These are phyloP conservation scores for Luvunga scandens DNA, from an alignment of 345 rosid species.

Conservation along the genomic window DNA sequence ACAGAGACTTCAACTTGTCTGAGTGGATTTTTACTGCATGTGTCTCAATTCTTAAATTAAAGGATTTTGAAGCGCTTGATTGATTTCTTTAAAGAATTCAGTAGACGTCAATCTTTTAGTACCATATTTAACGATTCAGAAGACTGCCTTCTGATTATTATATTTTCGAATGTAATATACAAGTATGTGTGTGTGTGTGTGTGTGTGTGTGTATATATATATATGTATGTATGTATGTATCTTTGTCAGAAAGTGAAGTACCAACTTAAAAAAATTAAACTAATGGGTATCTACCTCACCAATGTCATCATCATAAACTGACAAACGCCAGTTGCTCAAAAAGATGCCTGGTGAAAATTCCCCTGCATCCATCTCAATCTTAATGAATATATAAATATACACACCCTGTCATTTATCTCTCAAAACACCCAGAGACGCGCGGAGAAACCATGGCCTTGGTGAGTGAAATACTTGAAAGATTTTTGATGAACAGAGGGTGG, in stretches of 20 bases:
- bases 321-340: conserved; percentile 20
- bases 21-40: background rate
- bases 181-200: background rate
- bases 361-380: background rate
- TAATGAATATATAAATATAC: too few relatives aligned
- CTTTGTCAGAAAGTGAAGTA: background rate
- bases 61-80: background rate
- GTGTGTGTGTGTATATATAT: too few relatives aligned
- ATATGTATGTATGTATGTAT: background rate
- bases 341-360: conserved; percentile 14
- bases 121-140: background rate
- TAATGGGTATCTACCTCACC: background rate
- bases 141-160: too few relatives aligned
- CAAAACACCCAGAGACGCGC: background rate
- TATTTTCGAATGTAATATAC: background rate
- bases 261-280: background rate
- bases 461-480: background rate
- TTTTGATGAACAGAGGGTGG: conserved; percentile 12
- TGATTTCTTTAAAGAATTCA: background rate
- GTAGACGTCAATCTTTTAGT: background rate
- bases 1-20: background rate
- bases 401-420: background rate
- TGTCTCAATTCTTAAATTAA: background rate
- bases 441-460: background rate
- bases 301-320: conserved; percentile 2